Conservation (phyloP, 495 filamentous ascomycete species). For the Letharia columbiana region DNA sequence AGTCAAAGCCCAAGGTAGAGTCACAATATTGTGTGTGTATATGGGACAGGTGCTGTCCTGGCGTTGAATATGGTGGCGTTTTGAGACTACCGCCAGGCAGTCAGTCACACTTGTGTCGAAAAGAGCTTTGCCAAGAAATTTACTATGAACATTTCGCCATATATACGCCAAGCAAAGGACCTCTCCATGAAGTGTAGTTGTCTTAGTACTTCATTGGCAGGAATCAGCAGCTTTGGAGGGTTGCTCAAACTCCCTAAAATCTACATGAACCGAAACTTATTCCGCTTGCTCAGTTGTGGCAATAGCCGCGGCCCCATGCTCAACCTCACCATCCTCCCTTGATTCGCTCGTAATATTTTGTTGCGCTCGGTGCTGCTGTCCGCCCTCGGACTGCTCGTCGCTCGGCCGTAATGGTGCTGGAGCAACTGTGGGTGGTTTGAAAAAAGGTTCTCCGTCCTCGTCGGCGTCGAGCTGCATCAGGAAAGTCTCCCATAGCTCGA, state of each 20-base stretch:
- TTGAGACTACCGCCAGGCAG: background rate
- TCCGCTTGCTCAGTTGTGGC: constrained; percentile 34
- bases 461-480: constrained; percentile 89
- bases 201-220: background rate
- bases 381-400: constrained; percentile 12
- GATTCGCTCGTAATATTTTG: background rate
- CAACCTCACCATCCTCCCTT: constrained; percentile 9
- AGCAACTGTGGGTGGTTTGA: constrained; percentile 47
- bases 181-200: background rate
- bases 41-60: background rate
- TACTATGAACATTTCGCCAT: background rate
- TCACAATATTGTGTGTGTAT: background rate
- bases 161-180: background rate
- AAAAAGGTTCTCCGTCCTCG: constrained; percentile 75
- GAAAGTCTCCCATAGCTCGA: constrained; percentile 98
- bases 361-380: constrained; percentile 11
- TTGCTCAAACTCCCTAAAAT: background rate
- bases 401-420: constrained; percentile 25
- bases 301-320: constrained; percentile 30
- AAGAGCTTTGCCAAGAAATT: background rate
- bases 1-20: too few relatives aligned
- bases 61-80: background rate
- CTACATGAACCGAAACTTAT: background rate
- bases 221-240: background rate
- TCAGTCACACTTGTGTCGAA: background rate